Percentiles rank a stretch among this genome's conserved stretches.
These are phyloP conservation scores for Trichosporon ovoides DNA, from an alignment of 1,284 basidiomycete genomes.

Conservation along the genomic window DNA sequence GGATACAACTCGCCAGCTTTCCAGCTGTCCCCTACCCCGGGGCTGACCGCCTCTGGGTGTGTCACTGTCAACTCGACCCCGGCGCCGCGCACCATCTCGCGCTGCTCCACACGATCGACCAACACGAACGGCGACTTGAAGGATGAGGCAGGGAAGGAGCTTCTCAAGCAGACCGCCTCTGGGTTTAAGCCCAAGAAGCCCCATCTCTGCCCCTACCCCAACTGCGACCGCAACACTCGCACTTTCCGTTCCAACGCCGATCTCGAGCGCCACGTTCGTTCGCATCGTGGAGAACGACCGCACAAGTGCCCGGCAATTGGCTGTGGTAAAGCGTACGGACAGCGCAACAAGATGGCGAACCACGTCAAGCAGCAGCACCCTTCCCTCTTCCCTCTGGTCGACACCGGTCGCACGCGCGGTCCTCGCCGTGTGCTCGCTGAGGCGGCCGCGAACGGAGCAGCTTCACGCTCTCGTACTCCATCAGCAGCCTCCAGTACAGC, in stretches of 20 bases:
- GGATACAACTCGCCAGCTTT: constrained; percentile 17
- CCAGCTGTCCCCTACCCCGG: constrained; percentile 20
- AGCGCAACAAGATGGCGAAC: constrained; percentile 27
- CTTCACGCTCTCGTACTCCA: background rate
- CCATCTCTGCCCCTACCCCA: constrained; percentile 19
- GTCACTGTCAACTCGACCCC: constrained; percentile 14
- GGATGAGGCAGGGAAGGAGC: background rate
- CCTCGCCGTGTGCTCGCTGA: constrained; percentile 7
- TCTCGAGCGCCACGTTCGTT: constrained; percentile 24
- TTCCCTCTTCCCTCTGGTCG: constrained; percentile 9
- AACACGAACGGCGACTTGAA: background rate
- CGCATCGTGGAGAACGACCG: constrained; percentile 20
- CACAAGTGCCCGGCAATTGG: constrained; percentile 15
- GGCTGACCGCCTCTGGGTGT: constrained; percentile 13
- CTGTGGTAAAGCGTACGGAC: constrained; percentile 24
- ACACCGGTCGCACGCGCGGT: constrained; percentile 14
- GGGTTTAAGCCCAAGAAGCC: constrained; percentile 16
- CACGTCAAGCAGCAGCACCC: constrained; percentile 24
- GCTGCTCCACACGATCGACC: constrained; percentile 17
- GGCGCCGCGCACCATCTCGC: constrained; percentile 17
- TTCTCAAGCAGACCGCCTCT: constrained; percentile 1
- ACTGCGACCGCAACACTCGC: constrained; percentile 14
- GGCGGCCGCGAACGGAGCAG: constrained; percentile 4
- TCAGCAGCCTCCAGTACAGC: constrained; percentile 4
- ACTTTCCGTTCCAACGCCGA: constrained; percentile 27